Evolutionary conservation across 2,329 filamentous ascomycete species (phyloP).

Genomic region (Penicillium janthinellum): DNA sequence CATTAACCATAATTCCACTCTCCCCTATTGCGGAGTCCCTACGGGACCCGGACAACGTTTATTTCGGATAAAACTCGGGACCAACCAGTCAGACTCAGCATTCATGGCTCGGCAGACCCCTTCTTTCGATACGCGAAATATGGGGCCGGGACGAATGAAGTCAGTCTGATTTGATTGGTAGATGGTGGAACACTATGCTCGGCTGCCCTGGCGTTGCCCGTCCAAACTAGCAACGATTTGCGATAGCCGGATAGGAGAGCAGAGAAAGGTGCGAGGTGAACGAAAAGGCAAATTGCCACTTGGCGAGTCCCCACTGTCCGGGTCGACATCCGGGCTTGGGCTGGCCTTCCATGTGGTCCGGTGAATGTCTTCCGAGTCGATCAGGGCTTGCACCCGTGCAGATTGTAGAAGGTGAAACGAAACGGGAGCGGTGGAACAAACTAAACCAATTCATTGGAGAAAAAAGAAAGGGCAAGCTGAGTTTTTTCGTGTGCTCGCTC

Average conservation of each 20-base stretch:
- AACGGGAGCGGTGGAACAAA: constrained; percentile 5
- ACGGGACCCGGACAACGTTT: neutral
- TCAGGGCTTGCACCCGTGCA: constrained; percentile 22
- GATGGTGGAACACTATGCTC: neutral
- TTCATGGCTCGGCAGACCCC: neutral
- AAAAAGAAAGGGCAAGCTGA: neutral
- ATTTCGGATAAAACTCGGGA: constrained; percentile 14
- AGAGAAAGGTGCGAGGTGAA: neutral
- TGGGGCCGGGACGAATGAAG: neutral
- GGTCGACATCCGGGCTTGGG: constrained; percentile 20
- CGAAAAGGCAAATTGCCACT: constrained; percentile 1
- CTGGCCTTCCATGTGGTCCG: constrained; percentile 30
- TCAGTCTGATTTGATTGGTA: neutral
- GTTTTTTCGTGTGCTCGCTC: neutral
- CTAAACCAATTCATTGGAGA: neutral
- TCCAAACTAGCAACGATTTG: constrained; percentile 6
- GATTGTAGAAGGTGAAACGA: constrained; percentile 15
- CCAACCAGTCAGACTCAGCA: neutral
- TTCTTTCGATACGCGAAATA: neutral
- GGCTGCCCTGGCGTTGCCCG: neutral
- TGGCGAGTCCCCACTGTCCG: constrained; percentile 16
- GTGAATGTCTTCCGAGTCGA: constrained; percentile 30
- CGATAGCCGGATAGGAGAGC: neutral
- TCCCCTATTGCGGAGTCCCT: constrained; percentile 1
- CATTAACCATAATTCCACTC: neutral